phyloP scores from a whole-genome alignment of 2,329 filamentous ascomycete genomes.

The Monosporascus sp. region DNA sequence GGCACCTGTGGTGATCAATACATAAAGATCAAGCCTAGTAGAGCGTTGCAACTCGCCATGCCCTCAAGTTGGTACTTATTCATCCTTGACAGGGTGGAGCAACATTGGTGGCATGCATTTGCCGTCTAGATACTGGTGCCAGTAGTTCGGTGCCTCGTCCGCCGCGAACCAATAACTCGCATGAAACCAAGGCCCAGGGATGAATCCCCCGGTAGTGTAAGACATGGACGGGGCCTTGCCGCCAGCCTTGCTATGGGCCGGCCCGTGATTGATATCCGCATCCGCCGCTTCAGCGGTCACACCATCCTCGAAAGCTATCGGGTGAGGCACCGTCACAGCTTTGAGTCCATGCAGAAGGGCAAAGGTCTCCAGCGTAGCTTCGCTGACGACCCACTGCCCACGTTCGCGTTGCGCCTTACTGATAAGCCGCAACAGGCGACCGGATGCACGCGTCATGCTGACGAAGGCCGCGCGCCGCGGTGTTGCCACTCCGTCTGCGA shows the following conservation, averaged over 20 bases:
- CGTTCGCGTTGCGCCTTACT: constrained; percentile 62
- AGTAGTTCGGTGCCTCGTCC: constrained; percentile 5
- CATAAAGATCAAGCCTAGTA: too few species aligned
- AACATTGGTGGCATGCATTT: constrained; percentile 13
- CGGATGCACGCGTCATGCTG: constrained; percentile 60
- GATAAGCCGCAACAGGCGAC: constrained; percentile 61
- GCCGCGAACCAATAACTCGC: constrained; percentile 16
- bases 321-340: constrained; percentile 72
- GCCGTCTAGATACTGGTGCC: constrained; percentile 8
- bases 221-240: constrained; percentile 9
- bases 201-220: constrained; percentile 9
- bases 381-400: constrained; percentile 67
- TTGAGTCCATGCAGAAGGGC: constrained; percentile 71
- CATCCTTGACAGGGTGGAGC: constrained; percentile 16
- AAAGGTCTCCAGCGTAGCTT: constrained; percentile 67
- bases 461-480: constrained; percentile 67
- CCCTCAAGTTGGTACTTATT: background rate
- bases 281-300: constrained; percentile 4
- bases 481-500: constrained; percentile 40
- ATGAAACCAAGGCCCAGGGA: constrained; percentile 7
- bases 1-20: too few species aligned
- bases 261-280: constrained; percentile 8
- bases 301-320: constrained; percentile 39
- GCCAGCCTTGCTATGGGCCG: constrained; percentile 9
- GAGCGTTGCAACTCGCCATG: too few species aligned